These are phyloP conservation scores for Scleroderma citrinum DNA, from an alignment of 768 basidiomycete species.

Conservation along the genomic window DNA sequence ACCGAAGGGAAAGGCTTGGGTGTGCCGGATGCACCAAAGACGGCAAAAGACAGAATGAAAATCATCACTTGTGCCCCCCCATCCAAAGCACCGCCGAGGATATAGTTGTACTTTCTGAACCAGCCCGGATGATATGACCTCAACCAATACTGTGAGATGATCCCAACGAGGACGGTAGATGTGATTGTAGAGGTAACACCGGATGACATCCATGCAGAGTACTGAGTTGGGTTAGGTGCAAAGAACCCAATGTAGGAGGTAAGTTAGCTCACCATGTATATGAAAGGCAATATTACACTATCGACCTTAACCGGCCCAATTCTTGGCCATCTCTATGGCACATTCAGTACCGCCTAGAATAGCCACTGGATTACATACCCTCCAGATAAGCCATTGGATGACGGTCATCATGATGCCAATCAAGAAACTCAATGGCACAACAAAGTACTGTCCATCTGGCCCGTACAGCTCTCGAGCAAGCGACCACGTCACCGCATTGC, in stretches of 20 bases:
- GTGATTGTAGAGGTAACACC: slow-evolving; percentile 52
- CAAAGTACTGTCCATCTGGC: slow-evolving; percentile 47
- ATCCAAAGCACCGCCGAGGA: background rate
- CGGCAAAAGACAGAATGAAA: slow-evolving; percentile 58
- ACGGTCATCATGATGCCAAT: slow-evolving; percentile 49
- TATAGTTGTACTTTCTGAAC: slow-evolving; percentile 63
- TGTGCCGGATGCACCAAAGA: slow-evolving; percentile 49
- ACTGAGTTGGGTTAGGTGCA: slow-evolving; percentile 21
- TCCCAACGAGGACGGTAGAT: slow-evolving; percentile 44
- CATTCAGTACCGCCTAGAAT: background rate
- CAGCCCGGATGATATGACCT: slow-evolving; percentile 54
- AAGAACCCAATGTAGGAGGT: background rate
- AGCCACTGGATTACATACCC: slow-evolving; percentile 27
- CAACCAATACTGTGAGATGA: slow-evolving; percentile 57
- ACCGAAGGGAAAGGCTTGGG: slow-evolving; percentile 41
- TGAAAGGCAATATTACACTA: slow-evolving; percentile 49
- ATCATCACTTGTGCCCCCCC: slow-evolving; percentile 44
- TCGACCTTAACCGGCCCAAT: slow-evolving; percentile 48
- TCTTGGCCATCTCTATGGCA: slow-evolving; percentile 45
- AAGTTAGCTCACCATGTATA: slow-evolving; percentile 37
- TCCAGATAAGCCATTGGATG: slow-evolving; percentile 49
- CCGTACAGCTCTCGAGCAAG: slow-evolving; percentile 56
- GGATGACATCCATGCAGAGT: slow-evolving; percentile 39
- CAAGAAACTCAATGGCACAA: slow-evolving; percentile 47
- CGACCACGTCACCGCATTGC: slow-evolving; percentile 58